Evolutionary conservation across 2,329 filamentous ascomycete species (phyloP).

Genomic region (Botrytis tulipae): DNA sequence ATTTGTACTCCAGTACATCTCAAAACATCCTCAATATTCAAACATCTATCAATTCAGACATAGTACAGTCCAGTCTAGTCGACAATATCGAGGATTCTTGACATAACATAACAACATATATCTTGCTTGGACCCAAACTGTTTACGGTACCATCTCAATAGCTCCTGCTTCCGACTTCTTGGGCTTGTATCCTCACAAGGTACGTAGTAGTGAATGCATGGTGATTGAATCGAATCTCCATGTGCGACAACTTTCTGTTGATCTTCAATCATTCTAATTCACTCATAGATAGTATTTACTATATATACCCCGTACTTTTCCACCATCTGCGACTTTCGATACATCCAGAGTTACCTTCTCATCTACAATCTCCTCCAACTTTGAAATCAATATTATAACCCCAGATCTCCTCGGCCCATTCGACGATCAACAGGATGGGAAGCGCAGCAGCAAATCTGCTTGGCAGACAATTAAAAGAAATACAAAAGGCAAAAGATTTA

Average conservation of each 20-base stretch:
- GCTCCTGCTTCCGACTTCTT: neutral
- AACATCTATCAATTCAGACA: neutral
- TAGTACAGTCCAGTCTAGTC: neutral
- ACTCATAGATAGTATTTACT: neutral
- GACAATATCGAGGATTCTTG: neutral
- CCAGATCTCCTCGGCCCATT: neutral
- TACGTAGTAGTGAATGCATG: neutral
- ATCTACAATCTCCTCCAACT: neutral
- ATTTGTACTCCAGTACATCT: neutral
- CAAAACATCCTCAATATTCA: neutral
- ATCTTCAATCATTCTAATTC: neutral
- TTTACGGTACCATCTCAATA: neutral
- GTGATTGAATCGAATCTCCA: neutral
- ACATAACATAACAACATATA: neutral
- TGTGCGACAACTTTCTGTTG: neutral
- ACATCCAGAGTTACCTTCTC: neutral
- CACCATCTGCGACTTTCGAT: neutral
- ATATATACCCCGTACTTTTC: neutral
- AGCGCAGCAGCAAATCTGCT: conserved; percentile 66
- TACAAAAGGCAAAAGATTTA: conserved; percentile 87
- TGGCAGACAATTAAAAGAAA: conserved; percentile 84
- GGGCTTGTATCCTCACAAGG: neutral
- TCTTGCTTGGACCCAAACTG: neutral
- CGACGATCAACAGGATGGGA: neutral
- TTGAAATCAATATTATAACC: neutral